Percentiles rank a stretch among this genome's conserved stretches.
Evolutionary conservation across 768 basidiomycete species (phyloP).

Genomic region (Rhodotorula toruloides): DNA sequence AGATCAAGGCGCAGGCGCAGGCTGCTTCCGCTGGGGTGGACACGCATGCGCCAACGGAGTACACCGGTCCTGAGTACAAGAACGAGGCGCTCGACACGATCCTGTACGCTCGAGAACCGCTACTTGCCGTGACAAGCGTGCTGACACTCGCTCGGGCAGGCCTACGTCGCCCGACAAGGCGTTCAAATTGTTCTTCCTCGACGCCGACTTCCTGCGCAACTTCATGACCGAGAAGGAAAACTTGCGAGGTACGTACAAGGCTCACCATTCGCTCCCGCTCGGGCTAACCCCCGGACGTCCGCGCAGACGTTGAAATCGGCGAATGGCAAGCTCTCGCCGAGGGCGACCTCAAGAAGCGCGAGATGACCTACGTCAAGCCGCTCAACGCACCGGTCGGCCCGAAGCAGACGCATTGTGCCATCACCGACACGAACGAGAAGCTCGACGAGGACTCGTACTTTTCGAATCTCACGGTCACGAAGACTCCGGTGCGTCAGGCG

Average conservation of each 20-base stretch:
- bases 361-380: conserved; percentile 94
- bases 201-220: conserved; percentile 77
- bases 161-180: conserved; percentile 89
- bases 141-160: conserved; percentile 50
- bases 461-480: conserved; percentile 76
- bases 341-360: conserved; percentile 58
- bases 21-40: neutral
- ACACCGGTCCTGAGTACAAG: conserved; percentile 34
- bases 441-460: conserved; percentile 75
- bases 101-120: too few species aligned
- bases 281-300: neutral
- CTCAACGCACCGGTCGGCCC: conserved; percentile 79
- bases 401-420: conserved; percentile 77
- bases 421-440: conserved; percentile 71
- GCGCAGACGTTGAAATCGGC: conserved; percentile 80
- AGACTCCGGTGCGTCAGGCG: conserved; percentile 58
- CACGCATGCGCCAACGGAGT: conserved; percentile 17
- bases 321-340: conserved; percentile 59
- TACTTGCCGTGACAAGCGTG: too few species aligned
- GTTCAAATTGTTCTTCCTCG: conserved; percentile 86
- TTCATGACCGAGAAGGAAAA: conserved; percentile 82
- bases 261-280: neutral
- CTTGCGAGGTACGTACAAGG: conserved; percentile 61
- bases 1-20: conserved; percentile 22
- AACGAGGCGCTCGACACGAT: conserved; percentile 9